Percentiles rank a stretch among this genome's conserved stretches.
phyloP scores from a whole-genome alignment of 2,329 filamentous ascomycete species.

The Penicillium psychrosexuale region DNA sequence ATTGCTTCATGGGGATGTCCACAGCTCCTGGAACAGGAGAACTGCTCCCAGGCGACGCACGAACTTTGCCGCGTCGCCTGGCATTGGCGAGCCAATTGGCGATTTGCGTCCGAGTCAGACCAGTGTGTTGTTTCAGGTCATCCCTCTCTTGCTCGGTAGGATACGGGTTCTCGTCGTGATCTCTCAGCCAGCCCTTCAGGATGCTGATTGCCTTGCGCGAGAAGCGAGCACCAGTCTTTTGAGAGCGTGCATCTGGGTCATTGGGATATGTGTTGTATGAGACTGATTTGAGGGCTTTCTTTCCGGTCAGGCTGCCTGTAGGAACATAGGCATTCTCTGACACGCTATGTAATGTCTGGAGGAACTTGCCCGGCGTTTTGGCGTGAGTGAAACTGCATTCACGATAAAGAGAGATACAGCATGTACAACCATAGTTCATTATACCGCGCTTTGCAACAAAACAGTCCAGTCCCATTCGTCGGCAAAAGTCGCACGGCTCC shows the following conservation, averaged over 20 bases:
- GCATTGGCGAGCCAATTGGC: constrained; percentile 92
- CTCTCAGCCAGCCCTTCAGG: constrained; percentile 79
- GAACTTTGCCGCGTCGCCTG: constrained; percentile 74
- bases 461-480: constrained; percentile 47
- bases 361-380: constrained; percentile 40
- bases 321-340: constrained; percentile 42
- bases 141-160: constrained; percentile 85
- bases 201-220: constrained; percentile 75
- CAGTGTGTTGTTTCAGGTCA: constrained; percentile 71
- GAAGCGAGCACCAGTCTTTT: constrained; percentile 72
- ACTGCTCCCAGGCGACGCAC: constrained; percentile 58
- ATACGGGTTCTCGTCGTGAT: constrained; percentile 78
- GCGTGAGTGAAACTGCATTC: constrained; percentile 48
- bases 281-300: constrained; percentile 43
- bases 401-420: constrained; percentile 47
- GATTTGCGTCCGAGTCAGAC: constrained; percentile 78
- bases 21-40: constrained; percentile 71
- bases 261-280: constrained; percentile 34
- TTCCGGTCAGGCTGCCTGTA: constrained; percentile 40
- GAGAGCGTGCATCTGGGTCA: constrained; percentile 39
- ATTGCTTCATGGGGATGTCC: constrained; percentile 64
- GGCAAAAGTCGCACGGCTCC: constrained; percentile 47
- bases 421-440: constrained; percentile 46
- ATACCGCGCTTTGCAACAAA: constrained; percentile 46
- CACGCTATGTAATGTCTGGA: constrained; percentile 46